Conservation (phyloP, 306 rosid species). For the Cucumis sativus region Cucumber_9930_V3 NC_026658.2:15249501-15250000, state of each 20-base stretch:
- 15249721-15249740: slow-evolving; percentile 44
- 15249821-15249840: slow-evolving; percentile 50
- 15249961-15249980: neutral
- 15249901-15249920: neutral
- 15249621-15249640: slow-evolving; percentile 58
- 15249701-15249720: slow-evolving; percentile 61
- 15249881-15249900: neutral
- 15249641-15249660: slow-evolving; percentile 64
- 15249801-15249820: slow-evolving; percentile 42
- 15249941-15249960: neutral
- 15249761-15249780: slow-evolving; percentile 62
- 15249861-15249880: slow-evolving; percentile 63
- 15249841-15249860: slow-evolving; percentile 40
- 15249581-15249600: slow-evolving; percentile 7
- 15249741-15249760: slow-evolving; percentile 68
- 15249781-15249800: slow-evolving; percentile 68
- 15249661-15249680: slow-evolving; percentile 42
- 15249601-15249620: slow-evolving; percentile 22
- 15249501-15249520: slow-evolving; percentile 16
- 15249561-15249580: slow-evolving; percentile 41
- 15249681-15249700: slow-evolving; percentile 62
- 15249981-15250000: neutral
- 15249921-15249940: neutral
- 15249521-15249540: slow-evolving; percentile 8
- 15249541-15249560: slow-evolving; percentile 10